Evolutionary conservation across 2,329 filamentous ascomycete genomes (phyloP).

Genomic region (Microdochium bolleyi): DNA sequence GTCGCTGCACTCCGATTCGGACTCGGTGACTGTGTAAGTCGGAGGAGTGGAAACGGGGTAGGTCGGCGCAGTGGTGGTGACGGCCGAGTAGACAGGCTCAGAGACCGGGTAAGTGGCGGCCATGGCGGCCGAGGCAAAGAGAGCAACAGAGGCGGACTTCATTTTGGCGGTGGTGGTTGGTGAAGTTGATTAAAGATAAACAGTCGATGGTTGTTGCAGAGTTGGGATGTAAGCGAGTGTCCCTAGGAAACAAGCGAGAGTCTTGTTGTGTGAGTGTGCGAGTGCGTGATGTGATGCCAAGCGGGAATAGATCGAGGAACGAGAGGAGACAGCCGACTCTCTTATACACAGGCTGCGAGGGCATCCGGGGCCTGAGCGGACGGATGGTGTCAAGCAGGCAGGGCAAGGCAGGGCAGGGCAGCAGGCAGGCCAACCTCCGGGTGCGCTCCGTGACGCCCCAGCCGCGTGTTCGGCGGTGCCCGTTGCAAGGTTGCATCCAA

Average conservation of each 20-base stretch:
- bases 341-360: not conserved
- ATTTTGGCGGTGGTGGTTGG: not conserved
- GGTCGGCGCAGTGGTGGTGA: not conserved
- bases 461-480: not conserved
- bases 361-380: not conserved
- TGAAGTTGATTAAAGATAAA: not conserved
- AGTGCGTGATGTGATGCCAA: not conserved
- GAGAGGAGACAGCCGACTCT: not conserved
- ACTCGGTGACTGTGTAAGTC: not conserved
- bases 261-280: not conserved
- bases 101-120: not conserved
- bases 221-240: not conserved
- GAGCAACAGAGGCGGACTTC: not conserved
- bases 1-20: not conserved
- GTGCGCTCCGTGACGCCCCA: too few species aligned
- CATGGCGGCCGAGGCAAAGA: not conserved
- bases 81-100: not conserved
- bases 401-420: not conserved
- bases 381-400: not conserved
- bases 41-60: not conserved
- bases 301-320: not conserved
- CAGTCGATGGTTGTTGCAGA: not conserved
- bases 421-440: too few species aligned
- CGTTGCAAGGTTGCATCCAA: not conserved
- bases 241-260: conserved; percentile 1